Evolutionary conservation across 202 grass and related monocot genomes (phyloP), one percentile per base, ranked within the genome.

Genomic region (Eragrostis tef): DNA sequence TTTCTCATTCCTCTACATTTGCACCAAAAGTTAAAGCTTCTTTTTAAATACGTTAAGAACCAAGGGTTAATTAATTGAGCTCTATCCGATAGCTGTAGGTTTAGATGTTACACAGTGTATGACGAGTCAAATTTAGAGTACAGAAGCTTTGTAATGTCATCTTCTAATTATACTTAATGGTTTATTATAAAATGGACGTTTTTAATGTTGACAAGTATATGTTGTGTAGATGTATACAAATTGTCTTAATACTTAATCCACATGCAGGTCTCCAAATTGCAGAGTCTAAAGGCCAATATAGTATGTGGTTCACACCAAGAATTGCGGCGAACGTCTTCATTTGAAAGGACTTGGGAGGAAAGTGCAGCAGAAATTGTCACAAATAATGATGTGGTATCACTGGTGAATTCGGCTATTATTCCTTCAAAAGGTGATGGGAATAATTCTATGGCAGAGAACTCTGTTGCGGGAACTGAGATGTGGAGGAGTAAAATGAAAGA

Each of bases 271-370:
- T 90, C 87, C 7, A 99, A 90, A 73, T 83, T 87, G 84, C 96
- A 95, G 77, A 92, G 83, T 64, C 73, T 91, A 81, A 93, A 95
- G 84, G 89, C 87, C 64, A 95, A 95, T 89, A 91, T 93, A 81
- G 89, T 94, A 51, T 99, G 88, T 3, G 88, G 93, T 80, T 99
- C 96, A 16, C 86, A 90, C 78, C 85, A 88, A 29, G 90, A 95
- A 83, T 89, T 99, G 62, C 81, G 81, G 63, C 90, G 89, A 41
- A 83, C 92, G 60, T 93, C 96, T 87, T 99, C 96, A 58, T 89
- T 89, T 12, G 93, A 91, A 59, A 91, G 80, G 83, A 88, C 79
- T 26, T 91, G 89, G 80, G 93, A 96, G 69, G 96, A 99, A 84
- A 91, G 41, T 75, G 75, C 71, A 3, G 67, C 57, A 36, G 93